Evolutionary conservation across 768 basidiomycete genomes (phyloP).

Genomic region (Psilocybe sp.): DNA sequence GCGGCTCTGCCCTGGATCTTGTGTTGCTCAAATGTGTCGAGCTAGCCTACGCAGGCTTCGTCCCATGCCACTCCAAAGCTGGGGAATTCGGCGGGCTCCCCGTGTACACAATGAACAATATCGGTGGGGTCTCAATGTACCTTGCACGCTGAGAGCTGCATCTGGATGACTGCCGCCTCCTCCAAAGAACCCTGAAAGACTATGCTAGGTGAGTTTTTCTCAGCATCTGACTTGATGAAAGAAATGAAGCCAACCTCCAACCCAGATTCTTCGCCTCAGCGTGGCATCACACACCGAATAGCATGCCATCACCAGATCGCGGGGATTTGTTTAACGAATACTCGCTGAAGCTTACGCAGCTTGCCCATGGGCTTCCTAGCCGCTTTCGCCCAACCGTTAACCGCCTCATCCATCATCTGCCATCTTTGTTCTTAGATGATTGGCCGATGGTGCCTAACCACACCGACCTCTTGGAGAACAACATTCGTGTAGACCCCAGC

Average conservation of each 20-base stretch:
- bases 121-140: conserved; percentile 9
- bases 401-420: conserved; percentile 2
- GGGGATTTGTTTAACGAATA: not conserved
- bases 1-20: not conserved
- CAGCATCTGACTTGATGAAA: not conserved
- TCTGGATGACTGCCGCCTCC: conserved; percentile 1
- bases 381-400: conserved; percentile 5
- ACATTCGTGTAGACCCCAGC: conserved; percentile 6
- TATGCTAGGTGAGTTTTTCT: not conserved
- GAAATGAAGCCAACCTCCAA: not conserved
- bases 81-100: not conserved
- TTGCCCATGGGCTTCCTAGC: not conserved
- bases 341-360: not conserved
- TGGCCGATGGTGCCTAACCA: conserved; percentile 14
- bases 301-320: not conserved
- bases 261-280: conserved; percentile 4
- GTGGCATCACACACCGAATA: conserved; percentile 1
- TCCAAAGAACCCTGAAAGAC: not conserved
- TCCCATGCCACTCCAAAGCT: not conserved
- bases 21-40: not conserved
- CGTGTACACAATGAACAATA: conserved; percentile 7
- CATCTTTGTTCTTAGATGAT: not conserved
- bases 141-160: conserved; percentile 6
- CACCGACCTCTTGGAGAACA: conserved; percentile 13
- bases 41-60: conserved; percentile 5